Base-by-base conservation (phyloP, 352 stramenopile genomes). In the Globisporangium megalacanthum region DNA sequence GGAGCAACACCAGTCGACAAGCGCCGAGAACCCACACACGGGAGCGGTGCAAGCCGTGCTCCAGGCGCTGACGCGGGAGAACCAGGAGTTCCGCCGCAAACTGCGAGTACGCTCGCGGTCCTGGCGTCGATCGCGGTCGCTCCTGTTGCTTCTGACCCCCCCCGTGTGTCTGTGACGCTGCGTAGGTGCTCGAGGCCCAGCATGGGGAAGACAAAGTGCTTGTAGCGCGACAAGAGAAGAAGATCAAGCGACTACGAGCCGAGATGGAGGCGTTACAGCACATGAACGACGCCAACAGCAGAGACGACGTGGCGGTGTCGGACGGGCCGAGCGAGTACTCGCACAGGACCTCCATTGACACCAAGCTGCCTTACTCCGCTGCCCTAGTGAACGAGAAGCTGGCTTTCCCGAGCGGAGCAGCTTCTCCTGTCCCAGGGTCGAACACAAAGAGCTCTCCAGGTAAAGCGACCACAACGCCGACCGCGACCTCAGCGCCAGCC, bases 261-360 rank as follows among this genome's bases (percentile, higher is more conserved):
- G 82, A 92, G 61, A 81, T 89, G 46, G 82, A 92, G 50, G 77
- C 82, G n/a, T 56, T 89, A 17, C 77, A 84, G 52, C 82, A 92
- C 58, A 86, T 92, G 68, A 70, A 72, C 36, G 69, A 80, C 8
- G 69, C 73, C 10, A 83, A 73, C 58, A 62, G 35, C 10, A 59
- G 64, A 54, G 65, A 75, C 14, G 68, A 71, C 22, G 51, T 46
- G 5, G 44, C n/a, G 4, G 25, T 29, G 4, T 62, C 56, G 0
- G 65, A 76, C n/a, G n/a, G 46, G 25, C 36, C 49, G n/a, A 66
- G 55, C 45, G 65, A 73, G 17, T 49, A 47, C 14, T 48, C 56
- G 14, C 54, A 39, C 8, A 62, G 69, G 22, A 49, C 58, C 4
- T 31, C 56, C 0, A 54, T 58, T 22, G 63, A 66, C 3, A 33